Evolutionary conservation across 768 basidiomycete genomes (phyloP).

Genomic region (Neoboletus subvelutipes): DNA sequence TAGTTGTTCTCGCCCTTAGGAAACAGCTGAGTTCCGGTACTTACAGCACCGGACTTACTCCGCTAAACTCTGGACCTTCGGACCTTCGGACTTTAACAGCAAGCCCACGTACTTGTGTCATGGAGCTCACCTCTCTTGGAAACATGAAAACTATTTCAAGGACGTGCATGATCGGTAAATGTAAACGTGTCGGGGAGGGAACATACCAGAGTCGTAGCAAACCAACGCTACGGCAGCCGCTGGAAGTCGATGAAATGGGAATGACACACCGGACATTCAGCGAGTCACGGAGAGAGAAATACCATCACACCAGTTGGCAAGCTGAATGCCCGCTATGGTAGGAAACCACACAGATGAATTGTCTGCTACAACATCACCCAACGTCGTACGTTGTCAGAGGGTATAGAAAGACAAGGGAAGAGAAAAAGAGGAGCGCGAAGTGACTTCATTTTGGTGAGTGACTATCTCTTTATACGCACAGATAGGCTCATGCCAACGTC

Average conservation of each 20-base stretch:
- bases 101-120: neutral
- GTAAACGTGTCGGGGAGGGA: too few relatives aligned
- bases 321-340: constrained; percentile 12
- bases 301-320: constrained; percentile 19
- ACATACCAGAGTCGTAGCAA: constrained; percentile 16
- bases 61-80: too few relatives aligned
- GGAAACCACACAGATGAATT: constrained; percentile 11
- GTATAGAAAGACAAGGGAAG: neutral
- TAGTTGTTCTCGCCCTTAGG: too few relatives aligned
- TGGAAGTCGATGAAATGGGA: neutral
- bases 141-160: constrained; percentile 18
- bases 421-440: neutral
- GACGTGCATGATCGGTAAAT: neutral
- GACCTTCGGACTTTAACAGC: too few relatives aligned
- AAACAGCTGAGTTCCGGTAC: too few relatives aligned
- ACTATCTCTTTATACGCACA: neutral
- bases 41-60: too few relatives aligned
- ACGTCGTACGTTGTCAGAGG: constrained; percentile 2
- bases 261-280: neutral
- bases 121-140: constrained; percentile 16
- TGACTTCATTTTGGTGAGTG: neutral
- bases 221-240: constrained; percentile 18
- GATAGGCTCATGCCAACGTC: neutral
- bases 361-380: constrained; percentile 13
- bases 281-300: neutral